Evolutionary conservation across 352 stramenopile genomes (phyloP).

Genomic region (Phytophthora pistaciae): DNA sequence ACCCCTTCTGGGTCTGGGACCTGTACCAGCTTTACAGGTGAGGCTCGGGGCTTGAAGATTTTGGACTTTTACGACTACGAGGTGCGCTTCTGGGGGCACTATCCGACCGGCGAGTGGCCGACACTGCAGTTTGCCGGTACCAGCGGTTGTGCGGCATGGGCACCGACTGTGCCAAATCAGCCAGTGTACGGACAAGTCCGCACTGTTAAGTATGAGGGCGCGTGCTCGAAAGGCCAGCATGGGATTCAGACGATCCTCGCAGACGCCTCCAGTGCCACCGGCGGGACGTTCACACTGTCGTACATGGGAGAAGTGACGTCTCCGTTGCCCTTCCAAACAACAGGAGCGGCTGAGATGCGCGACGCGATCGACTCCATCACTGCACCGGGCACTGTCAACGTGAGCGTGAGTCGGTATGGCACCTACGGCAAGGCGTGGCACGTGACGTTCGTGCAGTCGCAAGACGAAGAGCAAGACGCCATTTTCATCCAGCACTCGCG

Average conservation of each 20-base stretch:
- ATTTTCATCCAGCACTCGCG: slow-evolving; percentile 83
- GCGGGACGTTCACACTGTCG: slow-evolving; percentile 91
- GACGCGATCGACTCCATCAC: slow-evolving; percentile 92
- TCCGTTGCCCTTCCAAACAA: slow-evolving; percentile 76
- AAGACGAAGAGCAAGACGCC: slow-evolving; percentile 63
- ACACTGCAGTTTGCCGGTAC: slow-evolving; percentile 56
- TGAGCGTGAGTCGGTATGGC: slow-evolving; percentile 74
- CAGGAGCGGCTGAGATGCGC: slow-evolving; percentile 82
- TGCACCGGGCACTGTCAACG: slow-evolving; percentile 77
- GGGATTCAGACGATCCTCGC: slow-evolving; percentile 80
- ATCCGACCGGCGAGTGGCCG: slow-evolving; percentile 78
- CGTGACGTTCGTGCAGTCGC: slow-evolving; percentile 89
- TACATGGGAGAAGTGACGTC: slow-evolving; percentile 87
- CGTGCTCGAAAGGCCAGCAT: slow-evolving; percentile 53
- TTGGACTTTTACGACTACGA: slow-evolving; percentile 81
- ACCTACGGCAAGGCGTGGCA: slow-evolving; percentile 88
- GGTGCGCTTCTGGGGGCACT: slow-evolving; percentile 73
- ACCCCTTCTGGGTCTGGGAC: slow-evolving; percentile 9
- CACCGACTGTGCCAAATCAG: slow-evolving; percentile 35
- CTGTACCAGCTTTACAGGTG: slow-evolving; percentile 55
- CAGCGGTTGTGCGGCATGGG: slow-evolving; percentile 44
- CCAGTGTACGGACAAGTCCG: slow-evolving; percentile 67
- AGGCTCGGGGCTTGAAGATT: slow-evolving; percentile 61
- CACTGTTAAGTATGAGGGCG: slow-evolving; percentile 75
- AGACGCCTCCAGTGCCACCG: slow-evolving; percentile 81